Conservation (phyloP, 2,329 filamentous ascomycete species). For the Scytalidium sp. region DNA sequence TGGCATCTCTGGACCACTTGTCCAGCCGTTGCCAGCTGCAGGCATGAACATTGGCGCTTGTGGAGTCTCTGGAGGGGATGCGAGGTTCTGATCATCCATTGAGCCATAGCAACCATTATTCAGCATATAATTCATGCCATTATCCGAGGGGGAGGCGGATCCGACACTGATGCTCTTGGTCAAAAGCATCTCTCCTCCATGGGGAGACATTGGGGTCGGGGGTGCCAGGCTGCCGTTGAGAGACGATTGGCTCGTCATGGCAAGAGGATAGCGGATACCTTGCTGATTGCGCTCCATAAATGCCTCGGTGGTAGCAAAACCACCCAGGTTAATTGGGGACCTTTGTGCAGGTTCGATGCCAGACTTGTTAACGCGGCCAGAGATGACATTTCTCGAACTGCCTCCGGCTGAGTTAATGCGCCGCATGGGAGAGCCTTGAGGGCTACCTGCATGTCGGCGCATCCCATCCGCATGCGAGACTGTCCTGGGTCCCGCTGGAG, state of each 20-base stretch:
- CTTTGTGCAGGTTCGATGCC: slow-evolving; percentile 26
- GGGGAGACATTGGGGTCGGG: slow-evolving; percentile 28
- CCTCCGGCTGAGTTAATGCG: slow-evolving; percentile 28
- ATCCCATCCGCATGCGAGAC: slow-evolving; percentile 26
- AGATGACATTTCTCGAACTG: slow-evolving; percentile 20
- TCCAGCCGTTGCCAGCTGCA: slow-evolving; percentile 13
- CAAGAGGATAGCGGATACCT: slow-evolving; percentile 17
- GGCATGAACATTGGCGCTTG: slow-evolving; percentile 17
- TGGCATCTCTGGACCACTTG: slow-evolving; percentile 9
- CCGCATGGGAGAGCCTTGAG: slow-evolving; percentile 25
- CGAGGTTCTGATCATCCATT: slow-evolving; percentile 20
- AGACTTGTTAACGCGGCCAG: slow-evolving; percentile 25
- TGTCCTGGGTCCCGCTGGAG: slow-evolving; percentile 24
- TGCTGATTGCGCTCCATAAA: slow-evolving; percentile 26
- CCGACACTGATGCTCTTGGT: slow-evolving; percentile 14
- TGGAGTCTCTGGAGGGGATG: slow-evolving; percentile 27
- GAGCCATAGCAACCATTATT: slow-evolving; percentile 19
- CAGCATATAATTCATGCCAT: slow-evolving; percentile 19
- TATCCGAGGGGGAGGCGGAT: slow-evolving; percentile 18
- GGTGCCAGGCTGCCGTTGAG: slow-evolving; percentile 28
- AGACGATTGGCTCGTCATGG: slow-evolving; percentile 19
- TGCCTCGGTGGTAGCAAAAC: slow-evolving; percentile 20
- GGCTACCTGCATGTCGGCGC: slow-evolving; percentile 22
- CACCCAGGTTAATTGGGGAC: slow-evolving; percentile 25
- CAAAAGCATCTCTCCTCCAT: slow-evolving; percentile 22